Percentiles rank a stretch among this genome's conserved stretches.
Evolutionary conservation across 1,139 yeast species (phyloP).

Genomic region (Meyerozyma sp.): DNA sequence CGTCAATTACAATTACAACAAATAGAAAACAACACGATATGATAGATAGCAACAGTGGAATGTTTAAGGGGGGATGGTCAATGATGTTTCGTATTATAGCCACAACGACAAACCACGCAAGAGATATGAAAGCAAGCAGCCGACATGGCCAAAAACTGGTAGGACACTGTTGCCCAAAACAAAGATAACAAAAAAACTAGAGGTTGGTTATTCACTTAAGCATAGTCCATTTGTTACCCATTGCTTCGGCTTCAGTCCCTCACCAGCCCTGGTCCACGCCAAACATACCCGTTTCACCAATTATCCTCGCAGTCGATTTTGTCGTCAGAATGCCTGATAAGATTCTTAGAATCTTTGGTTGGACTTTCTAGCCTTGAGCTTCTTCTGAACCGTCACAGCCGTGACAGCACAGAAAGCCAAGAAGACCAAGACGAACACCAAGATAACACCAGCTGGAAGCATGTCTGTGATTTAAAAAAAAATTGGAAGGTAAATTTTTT

Average conservation of each 20-base stretch:
- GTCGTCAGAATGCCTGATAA: not conserved
- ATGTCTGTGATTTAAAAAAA: constrained; percentile 16
- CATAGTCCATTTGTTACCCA: not conserved
- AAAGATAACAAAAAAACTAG: not conserved
- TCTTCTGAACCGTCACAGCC: constrained; percentile 33
- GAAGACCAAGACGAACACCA: constrained; percentile 44
- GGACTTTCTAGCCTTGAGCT: constrained; percentile 38
- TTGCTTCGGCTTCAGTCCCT: not conserved
- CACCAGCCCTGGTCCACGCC: not conserved
- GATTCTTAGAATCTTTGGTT: constrained; percentile 42
- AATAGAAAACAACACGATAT: not conserved
- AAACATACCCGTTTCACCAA: not conserved
- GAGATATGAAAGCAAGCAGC: not conserved
- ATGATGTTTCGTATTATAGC: constrained; percentile 1
- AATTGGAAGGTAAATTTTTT: constrained; percentile 3
- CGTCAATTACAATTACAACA: not conserved
- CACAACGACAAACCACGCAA: not conserved
- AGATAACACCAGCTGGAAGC: constrained; percentile 50
- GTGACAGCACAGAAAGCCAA: constrained; percentile 33
- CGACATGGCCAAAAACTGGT: not conserved
- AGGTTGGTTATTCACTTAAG: constrained; percentile 1
- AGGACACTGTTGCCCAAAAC: not conserved
- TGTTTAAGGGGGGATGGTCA: not conserved
- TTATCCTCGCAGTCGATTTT: not conserved
- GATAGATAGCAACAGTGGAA: constrained; percentile 1